A percentile compares a stretch with the other conserved stretches of the same genome.
Conservation (phyloP, 208 protist genomes). For the Trypanosoma conorhini region DNA sequence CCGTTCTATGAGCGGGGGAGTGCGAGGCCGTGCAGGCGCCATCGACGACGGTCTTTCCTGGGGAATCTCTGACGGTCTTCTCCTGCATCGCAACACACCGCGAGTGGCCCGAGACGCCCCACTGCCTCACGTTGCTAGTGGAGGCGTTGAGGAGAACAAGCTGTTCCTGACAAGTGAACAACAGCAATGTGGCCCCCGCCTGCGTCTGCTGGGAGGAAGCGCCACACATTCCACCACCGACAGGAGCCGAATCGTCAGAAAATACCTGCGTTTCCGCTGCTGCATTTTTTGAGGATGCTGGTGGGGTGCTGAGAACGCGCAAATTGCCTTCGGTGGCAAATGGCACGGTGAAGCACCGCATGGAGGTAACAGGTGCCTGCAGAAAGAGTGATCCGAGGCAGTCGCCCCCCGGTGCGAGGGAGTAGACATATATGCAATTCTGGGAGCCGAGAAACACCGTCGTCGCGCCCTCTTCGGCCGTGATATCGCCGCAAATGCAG, state of each 20-base stretch:
- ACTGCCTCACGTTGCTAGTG: slow-evolving; percentile 7
- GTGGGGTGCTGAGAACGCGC: background rate
- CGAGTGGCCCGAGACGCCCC: background rate
- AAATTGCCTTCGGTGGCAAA: slow-evolving; percentile 2
- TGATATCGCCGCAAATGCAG: slow-evolving; percentile 72
- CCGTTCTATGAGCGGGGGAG: background rate
- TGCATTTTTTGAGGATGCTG: background rate
- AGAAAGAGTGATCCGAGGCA: slow-evolving; percentile 76
- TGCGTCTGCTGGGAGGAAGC: background rate
- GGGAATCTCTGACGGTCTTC: background rate
- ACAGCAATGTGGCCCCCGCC: slow-evolving; percentile 3
- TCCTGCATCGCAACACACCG: background rate
- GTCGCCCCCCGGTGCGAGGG: slow-evolving; percentile 34
- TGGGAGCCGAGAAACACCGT: slow-evolving; percentile 77
- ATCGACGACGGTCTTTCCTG: no score
- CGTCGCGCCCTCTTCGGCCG: slow-evolving; percentile 27
- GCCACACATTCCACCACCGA: background rate
- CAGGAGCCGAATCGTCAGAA: background rate
- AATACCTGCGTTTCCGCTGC: background rate
- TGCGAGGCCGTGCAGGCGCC: background rate
- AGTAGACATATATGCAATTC: slow-evolving; percentile 85
- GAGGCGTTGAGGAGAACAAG: slow-evolving; percentile 26
- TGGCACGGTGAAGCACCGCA: slow-evolving; percentile 65
- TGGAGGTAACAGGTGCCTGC: slow-evolving; percentile 69
- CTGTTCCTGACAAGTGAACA: slow-evolving; percentile 8